These are phyloP conservation scores for Calonectria pteridis DNA, from an alignment of 2,329 filamentous ascomycete genomes.

Conservation along the genomic window DNA sequence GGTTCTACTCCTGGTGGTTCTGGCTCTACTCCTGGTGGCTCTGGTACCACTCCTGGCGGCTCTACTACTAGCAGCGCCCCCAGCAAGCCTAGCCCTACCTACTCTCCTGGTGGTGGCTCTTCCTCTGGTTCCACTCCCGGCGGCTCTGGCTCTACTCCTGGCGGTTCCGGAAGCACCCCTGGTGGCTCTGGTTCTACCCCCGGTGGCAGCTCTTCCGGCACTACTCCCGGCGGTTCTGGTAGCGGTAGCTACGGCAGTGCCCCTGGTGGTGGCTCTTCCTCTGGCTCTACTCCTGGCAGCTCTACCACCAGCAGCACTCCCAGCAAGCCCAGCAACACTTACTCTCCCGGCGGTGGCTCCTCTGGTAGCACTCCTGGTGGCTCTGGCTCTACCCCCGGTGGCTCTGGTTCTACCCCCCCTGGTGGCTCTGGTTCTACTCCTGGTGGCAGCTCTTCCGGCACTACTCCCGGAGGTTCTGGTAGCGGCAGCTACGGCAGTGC, in stretches of 20 bases:
- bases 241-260: background rate
- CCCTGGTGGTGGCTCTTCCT: background rate
- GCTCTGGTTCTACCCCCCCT: background rate
- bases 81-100: background rate
- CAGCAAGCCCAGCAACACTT: background rate
- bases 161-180: no score
- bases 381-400: background rate
- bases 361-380: background rate
- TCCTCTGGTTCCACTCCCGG: background rate
- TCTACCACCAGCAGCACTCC: background rate
- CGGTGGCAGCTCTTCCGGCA: background rate
- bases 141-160: background rate
- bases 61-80: background rate
- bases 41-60: background rate
- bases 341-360: background rate
- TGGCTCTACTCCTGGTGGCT: no score
- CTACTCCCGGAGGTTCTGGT: background rate
- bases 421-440: background rate
- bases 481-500: background rate
- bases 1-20: no score
- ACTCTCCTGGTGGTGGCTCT: background rate
- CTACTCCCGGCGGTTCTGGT: background rate
- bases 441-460: no score
- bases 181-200: background rate
- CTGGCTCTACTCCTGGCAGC: no score